Conservation (phyloP, 257 asterid species). For the Osmanthus fragrans region DNA sequence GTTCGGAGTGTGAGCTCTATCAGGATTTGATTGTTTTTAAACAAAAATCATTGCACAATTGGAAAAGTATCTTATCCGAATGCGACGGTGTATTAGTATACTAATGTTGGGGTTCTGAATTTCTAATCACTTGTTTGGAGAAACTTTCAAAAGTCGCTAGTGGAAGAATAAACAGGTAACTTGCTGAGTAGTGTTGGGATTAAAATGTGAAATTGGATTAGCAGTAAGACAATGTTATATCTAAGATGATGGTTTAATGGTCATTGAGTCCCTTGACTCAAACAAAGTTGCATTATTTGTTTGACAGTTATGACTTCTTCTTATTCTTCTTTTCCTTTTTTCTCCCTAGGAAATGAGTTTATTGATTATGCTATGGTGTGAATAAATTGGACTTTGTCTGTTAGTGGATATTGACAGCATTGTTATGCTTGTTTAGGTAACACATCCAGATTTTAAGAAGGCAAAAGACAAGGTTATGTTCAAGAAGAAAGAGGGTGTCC, state of each 20-base stretch:
- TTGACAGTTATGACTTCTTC: no score
- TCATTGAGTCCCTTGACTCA: neutral
- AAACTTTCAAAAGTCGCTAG: no score
- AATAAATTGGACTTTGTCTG: neutral
- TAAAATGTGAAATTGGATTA: neutral
- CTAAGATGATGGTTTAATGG: neutral
- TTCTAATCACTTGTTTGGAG: neutral
- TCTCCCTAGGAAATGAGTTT: no score
- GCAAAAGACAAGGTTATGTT: conserved; percentile 66
- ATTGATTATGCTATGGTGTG: no score
- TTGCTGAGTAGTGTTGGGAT: neutral
- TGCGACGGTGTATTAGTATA: neutral
- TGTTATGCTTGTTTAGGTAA: conserved; percentile 34
- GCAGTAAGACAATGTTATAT: neutral
- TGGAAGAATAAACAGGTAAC: neutral
- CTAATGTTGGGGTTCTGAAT: neutral
- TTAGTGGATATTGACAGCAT: conserved; percentile 15
- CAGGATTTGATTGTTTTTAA: no score
- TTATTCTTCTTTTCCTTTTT: no score
- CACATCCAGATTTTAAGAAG: conserved; percentile 53
- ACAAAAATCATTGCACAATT: neutral
- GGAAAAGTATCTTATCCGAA: neutral
- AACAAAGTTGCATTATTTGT: neutral
- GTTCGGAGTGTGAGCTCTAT: neutral
- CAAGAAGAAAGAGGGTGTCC: conserved; percentile 64